Evolutionary conservation across 441 rosid genomes (phyloP), one percentile per base, ranked within the genome.

Genomic region (Eutrema salsugineum): DNA sequence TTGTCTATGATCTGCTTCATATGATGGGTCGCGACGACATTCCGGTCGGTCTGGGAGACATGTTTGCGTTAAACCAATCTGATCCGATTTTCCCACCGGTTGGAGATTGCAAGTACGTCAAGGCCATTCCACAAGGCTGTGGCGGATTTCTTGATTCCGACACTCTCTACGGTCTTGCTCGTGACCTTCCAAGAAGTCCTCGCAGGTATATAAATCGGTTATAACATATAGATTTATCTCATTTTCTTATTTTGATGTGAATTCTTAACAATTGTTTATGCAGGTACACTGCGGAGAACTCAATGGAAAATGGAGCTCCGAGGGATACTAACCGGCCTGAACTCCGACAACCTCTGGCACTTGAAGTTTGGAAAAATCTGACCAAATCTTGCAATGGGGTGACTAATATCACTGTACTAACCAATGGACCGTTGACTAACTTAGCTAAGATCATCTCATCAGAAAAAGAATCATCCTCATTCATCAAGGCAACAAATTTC

Each of bases 1-100:
- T 85, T 24, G 76, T 94, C 42, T 94, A 94, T 54, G 99, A 94
- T 77, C 68, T 94, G 40, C 84, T 91, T 72, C 99, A 94, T 75
- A 94, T 94, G 97, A 94, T 91, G 99, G 97, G 99, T 30, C 97
- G 99, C 0, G 97, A 94, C 5, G 97, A 90, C 81, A 89, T 92
- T 66, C 91, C 84, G 0, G 88, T 94, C 10, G 99, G 96, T 53
- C 72, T 91, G 1, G 99, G 99, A 50, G 82, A 85, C 9, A 32
- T 86, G 12, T 85, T 80, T 66, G 89, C 96, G 12, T 38, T 77
- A 73, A 88, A 86, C 77, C 97, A 91, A 76, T 75, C 94, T 2
- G 88, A 91, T 68, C 73, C 80, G 4, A 27, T 30, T 20, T 66
- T 72, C 57, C 28, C 88, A 62, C 33, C 72, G 15, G 96, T 86